phyloP scores from a whole-genome alignment of 768 basidiomycete genomes.

The Lanmaoa rubissima region DNA sequence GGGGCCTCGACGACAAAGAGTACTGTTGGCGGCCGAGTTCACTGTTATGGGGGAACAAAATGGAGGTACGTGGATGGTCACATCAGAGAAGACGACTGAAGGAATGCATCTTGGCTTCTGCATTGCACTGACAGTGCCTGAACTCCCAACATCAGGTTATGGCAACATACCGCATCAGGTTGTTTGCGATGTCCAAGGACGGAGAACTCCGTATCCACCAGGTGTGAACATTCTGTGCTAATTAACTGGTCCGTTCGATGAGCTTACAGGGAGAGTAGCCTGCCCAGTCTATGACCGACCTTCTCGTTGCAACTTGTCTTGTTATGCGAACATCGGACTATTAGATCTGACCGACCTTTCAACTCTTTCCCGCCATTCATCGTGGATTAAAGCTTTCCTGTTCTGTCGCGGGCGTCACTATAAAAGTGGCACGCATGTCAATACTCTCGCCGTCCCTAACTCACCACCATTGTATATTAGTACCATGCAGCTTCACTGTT shows the following conservation, averaged over 20 bases:
- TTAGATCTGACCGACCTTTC: constrained; percentile 2
- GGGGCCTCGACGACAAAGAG: constrained; percentile 19
- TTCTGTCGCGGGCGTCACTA: neutral
- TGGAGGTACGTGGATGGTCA: constrained; percentile 22
- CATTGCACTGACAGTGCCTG: constrained; percentile 20
- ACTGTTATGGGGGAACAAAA: constrained; percentile 8
- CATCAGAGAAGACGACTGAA: neutral
- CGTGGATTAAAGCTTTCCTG: neutral
- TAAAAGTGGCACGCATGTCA: neutral
- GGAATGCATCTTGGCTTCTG: neutral
- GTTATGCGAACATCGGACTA: constrained; percentile 32
- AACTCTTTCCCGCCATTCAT: neutral
- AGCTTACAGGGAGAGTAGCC: constrained; percentile 14
- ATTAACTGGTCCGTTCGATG: neutral
- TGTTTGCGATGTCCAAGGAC: constrained; percentile 31
- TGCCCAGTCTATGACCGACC: constrained; percentile 26
- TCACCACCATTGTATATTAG: constrained; percentile 4
- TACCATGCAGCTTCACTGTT: neutral
- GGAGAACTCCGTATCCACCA: constrained; percentile 31
- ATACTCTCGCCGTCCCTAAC: neutral
- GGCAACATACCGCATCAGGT: constrained; percentile 32
- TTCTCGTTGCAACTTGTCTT: constrained; percentile 32
- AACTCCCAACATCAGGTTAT: constrained; percentile 22
- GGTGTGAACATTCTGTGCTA: constrained; percentile 13
- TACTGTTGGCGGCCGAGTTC: constrained; percentile 28